phyloP scores from a whole-genome alignment of 164 flowering plant genomes.

The Cinnamomum micranthum region DNA sequence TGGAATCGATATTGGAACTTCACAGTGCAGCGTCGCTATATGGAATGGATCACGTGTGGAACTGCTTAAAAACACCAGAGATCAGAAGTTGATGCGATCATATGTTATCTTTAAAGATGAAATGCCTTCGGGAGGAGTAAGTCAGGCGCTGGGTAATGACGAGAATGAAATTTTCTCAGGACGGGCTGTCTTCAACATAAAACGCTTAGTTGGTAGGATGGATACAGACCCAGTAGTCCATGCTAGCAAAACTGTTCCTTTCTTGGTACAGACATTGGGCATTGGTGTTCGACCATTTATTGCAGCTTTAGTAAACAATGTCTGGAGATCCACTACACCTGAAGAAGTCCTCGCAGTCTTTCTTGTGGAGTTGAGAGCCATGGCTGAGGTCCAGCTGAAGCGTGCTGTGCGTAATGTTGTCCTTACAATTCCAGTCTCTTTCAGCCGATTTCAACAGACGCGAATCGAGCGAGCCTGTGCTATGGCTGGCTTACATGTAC shows the following conservation, averaged over 20 bases:
- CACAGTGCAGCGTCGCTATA: constrained; percentile 74
- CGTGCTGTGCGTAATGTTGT: constrained; percentile 66
- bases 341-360: constrained; percentile 89
- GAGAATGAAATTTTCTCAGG: constrained; percentile 78
- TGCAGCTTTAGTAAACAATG: constrained; percentile 81
- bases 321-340: constrained; percentile 86
- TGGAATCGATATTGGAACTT: constrained; percentile 89
- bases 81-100: constrained; percentile 68
- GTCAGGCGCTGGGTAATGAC: constrained; percentile 35
- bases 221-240: constrained; percentile 90
- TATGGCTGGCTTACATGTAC: constrained; percentile 88
- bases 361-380: constrained; percentile 62
- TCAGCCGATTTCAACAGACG: constrained; percentile 77
- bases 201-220: constrained; percentile 75
- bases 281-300: constrained; percentile 84
- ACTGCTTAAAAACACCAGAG: constrained; percentile 62
- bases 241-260: constrained; percentile 71
- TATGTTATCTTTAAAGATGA: constrained; percentile 74
- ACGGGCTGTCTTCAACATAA: constrained; percentile 81
- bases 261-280: constrained; percentile 74
- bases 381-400: constrained; percentile 69
- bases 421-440: constrained; percentile 76
- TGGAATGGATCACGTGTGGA: constrained; percentile 86
- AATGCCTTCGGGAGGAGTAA: constrained; percentile 66
- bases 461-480: constrained; percentile 91